These are phyloP conservation scores for Leucaena leucocephala DNA, from an alignment of 306 rosid species.

Conservation along the genomic window DNA sequence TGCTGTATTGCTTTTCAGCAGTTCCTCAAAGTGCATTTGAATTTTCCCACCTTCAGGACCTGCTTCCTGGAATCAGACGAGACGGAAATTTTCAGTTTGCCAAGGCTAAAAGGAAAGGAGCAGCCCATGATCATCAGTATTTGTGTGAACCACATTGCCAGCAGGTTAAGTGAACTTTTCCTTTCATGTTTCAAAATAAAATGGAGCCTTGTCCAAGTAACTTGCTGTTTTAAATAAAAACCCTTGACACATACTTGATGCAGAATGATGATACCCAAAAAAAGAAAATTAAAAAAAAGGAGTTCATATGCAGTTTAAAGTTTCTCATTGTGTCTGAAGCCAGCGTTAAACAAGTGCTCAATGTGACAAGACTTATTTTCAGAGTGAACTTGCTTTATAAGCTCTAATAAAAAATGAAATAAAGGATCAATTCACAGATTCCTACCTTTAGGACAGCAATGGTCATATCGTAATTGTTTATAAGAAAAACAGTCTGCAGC, in stretches of 20 bases:
- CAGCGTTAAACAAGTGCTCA: background rate
- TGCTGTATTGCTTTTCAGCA: conserved; percentile 91
- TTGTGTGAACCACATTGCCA: conserved; percentile 21
- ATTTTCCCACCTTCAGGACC: conserved; percentile 92
- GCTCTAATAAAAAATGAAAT: conserved; percentile 21
- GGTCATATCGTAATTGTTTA: conserved; percentile 96
- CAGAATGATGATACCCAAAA: conserved; percentile 13
- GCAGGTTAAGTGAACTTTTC: background rate
- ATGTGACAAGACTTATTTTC: background rate
- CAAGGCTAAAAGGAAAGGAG: conserved; percentile 23
- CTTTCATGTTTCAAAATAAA: conserved; percentile 26
- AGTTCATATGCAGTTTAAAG: background rate
- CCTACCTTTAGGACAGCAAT: conserved; percentile 90
- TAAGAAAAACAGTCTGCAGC: conserved; percentile 84
- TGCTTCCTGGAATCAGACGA: conserved; percentile 72
- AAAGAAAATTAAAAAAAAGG: background rate
- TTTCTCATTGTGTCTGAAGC: background rate
- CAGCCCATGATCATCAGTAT: background rate
- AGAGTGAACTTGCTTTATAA: background rate
- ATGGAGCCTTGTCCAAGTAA: conserved; percentile 12
- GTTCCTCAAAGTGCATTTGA: conserved; percentile 91
- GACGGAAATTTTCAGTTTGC: conserved; percentile 25
- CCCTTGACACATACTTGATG: conserved; percentile 29
- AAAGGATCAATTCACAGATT: conserved; percentile 28
- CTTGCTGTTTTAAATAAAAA: background rate